Percentiles rank a stretch among this genome's conserved stretches.
Evolutionary conservation across 108 stramenopile species (phyloP).

Genomic region (Skeletonema menzelii): DNA sequence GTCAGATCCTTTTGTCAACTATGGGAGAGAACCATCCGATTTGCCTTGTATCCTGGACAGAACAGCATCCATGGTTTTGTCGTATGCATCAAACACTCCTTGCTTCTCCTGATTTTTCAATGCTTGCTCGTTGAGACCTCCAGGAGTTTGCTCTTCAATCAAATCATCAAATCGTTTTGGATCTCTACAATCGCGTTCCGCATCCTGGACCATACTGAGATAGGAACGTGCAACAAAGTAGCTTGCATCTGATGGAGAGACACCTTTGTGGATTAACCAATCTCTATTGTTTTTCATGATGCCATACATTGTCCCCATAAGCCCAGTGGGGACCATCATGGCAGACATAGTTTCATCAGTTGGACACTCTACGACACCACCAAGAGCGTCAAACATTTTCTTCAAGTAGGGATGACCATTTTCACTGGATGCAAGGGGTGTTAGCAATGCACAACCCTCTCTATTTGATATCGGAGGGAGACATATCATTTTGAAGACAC

Average conservation of each 20-base stretch:
- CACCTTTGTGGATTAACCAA: conserved; percentile 57
- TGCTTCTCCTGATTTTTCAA: conserved; percentile 60
- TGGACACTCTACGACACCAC: conserved; percentile 59
- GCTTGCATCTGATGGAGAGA: conserved; percentile 40
- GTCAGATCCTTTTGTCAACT: background rate
- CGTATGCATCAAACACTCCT: conserved; percentile 57
- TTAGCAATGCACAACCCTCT: conserved; percentile 49
- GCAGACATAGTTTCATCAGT: conserved; percentile 59
- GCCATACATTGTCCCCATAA: conserved; percentile 81
- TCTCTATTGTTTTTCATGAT: conserved; percentile 62
- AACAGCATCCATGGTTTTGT: conserved; percentile 65
- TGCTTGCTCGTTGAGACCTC: conserved; percentile 83
- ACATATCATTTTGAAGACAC: conserved; percentile 86
- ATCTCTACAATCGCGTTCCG: conserved; percentile 46
- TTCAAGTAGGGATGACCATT: conserved; percentile 20
- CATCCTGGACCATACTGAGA: conserved; percentile 67
- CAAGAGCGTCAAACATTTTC: conserved; percentile 35
- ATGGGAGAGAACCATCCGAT: conserved; percentile 54
- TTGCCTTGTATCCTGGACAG: conserved; percentile 61
- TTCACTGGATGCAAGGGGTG: conserved; percentile 22
- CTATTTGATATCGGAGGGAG: conserved; percentile 64
- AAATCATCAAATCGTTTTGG: conserved; percentile 64
- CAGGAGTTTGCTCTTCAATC: conserved; percentile 85
- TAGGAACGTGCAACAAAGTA: conserved; percentile 62
- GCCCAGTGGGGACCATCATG: conserved; percentile 68